Percentiles rank a stretch among this genome's conserved stretches.
These are phyloP conservation scores for Talaromyces wortmannii DNA, from an alignment of 495 filamentous ascomycete species.

Conservation along the genomic window DNA sequence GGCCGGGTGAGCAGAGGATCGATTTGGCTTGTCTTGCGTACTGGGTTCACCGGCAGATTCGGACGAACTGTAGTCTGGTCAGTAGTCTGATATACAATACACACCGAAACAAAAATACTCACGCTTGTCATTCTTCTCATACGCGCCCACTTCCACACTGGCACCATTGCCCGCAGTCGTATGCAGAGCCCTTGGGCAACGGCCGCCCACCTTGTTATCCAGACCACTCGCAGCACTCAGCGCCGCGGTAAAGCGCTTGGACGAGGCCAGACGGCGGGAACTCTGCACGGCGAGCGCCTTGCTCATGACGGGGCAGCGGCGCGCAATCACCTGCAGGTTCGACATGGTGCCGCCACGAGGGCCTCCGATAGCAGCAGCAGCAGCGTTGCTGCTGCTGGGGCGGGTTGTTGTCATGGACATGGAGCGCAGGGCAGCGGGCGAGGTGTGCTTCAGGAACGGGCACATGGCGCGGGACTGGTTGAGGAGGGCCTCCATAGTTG, in stretches of 20 bases:
- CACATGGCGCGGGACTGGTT: constrained; percentile 93
- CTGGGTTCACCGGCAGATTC: constrained; percentile 5
- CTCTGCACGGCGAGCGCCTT: constrained; percentile 91
- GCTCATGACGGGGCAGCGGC: constrained; percentile 97
- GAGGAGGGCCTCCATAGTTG: constrained; percentile 81
- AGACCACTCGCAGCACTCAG: constrained; percentile 23
- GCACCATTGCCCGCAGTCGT: constrained; percentile 69
- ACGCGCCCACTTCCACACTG: constrained; percentile 56
- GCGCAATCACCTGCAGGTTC: constrained; percentile 89
- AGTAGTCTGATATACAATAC: background rate
- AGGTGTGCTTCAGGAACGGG: constrained; percentile 92
- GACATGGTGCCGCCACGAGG: constrained; percentile 89
- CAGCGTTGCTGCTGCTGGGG: constrained; percentile 40
- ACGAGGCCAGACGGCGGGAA: constrained; percentile 45
- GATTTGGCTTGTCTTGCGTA: background rate
- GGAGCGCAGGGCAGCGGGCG: constrained; percentile 79
- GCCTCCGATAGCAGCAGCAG: too few species aligned
- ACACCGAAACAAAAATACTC: constrained; percentile 9
- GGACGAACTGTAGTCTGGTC: constrained; percentile 19
- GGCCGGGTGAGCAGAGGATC: constrained; percentile 25
- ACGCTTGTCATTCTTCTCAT: constrained; percentile 56
- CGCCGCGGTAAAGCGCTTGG: constrained; percentile 36
- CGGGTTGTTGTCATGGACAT: constrained; percentile 76
- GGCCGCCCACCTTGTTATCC: constrained; percentile 24
- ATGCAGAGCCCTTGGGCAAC: constrained; percentile 68